A percentile compares a stretch with the other conserved stretches of the same genome.
Conservation (phyloP, 768 basidiomycete genomes). For the Leccinellum rugosiceps region DNA sequence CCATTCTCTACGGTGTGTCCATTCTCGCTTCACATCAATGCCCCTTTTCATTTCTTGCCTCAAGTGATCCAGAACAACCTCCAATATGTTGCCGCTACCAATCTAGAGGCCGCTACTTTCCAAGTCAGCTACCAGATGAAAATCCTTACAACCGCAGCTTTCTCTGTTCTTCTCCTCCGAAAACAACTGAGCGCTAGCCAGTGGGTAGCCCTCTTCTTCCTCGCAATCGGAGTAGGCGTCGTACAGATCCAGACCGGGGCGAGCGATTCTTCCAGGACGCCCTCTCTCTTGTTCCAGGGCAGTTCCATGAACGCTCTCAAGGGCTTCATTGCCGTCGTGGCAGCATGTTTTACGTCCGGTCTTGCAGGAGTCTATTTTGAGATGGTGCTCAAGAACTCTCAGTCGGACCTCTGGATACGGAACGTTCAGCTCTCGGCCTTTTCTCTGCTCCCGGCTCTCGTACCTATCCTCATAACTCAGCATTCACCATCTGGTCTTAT, state of each 20-base stretch:
- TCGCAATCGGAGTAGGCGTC: constrained; percentile 86
- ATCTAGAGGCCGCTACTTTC: constrained; percentile 93
- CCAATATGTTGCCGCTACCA: constrained; percentile 91
- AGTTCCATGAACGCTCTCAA: constrained; percentile 76
- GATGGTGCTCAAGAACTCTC: constrained; percentile 91
- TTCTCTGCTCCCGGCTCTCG: constrained; percentile 83
- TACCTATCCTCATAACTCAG: constrained; percentile 66
- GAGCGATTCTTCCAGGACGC: constrained; percentile 21
- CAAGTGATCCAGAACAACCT: constrained; percentile 91
- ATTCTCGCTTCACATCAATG: neutral
- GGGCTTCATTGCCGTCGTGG: constrained; percentile 86
- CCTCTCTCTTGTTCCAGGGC: constrained; percentile 32
- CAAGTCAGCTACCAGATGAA: constrained; percentile 98
- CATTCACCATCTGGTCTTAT: constrained; percentile 39
- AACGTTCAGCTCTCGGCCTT: constrained; percentile 96
- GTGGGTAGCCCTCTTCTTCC: constrained; percentile 82
- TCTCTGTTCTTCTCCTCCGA: constrained; percentile 79
- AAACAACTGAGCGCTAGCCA: constrained; percentile 70
- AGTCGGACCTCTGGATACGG: constrained; percentile 91
- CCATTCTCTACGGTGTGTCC: constrained; percentile 78
- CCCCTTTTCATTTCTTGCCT: constrained; percentile 7
- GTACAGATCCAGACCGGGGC: constrained; percentile 73
- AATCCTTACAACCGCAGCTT: constrained; percentile 89
- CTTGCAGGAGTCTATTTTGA: constrained; percentile 98
- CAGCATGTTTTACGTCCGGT: constrained; percentile 93